Base-by-base conservation (phyloP, 495 filamentous ascomycete genomes). In the Rhypophila decipiens region DNA sequence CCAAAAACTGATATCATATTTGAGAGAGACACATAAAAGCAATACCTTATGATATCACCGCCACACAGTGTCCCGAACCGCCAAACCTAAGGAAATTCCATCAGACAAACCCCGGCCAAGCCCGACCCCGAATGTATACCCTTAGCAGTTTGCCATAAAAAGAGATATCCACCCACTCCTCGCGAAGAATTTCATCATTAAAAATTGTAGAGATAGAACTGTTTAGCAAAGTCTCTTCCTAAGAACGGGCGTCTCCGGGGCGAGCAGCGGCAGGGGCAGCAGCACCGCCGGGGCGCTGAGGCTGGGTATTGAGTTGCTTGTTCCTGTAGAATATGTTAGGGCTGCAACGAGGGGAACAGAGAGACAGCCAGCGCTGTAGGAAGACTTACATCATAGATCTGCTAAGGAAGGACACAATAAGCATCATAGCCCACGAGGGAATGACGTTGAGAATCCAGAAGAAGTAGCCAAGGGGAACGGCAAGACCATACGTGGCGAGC, bases 341-440 rank as follows among this genome's bases (percentile, higher is more conserved):
- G n/a, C n/a, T n/a, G n/a, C n/a, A n/a, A n/a, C n/a, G n/a, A n/a
- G n/a, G n/a, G n/a, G n/a, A n/a, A 15, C 31, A 15, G 15, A 38
- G 36, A 8, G 36, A 19, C 15, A 12, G 12, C 17, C 31, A 15
- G 31, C 12, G 31, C 31, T 12, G 31, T 15, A 18, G 36, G 36
- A 18, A 4, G 8, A 79, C 89, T 83, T 73, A 96, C 93, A 96
- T 95, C 62, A 96, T 73, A 33, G 73, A 77, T 56, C 90, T 77
- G 73, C 84, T 93, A 51, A 90, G 60, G 55, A 96, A 80, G 49
- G 83, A 87, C 53, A 97, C 79, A 27, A 75, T 62, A 52, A 97
- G 77, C 93, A 96, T 87, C 54, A 84, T 75, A 8, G 67, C 67
- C 78, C 77, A 81, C 65, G 69, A 73, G 15, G 76, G 76, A 36